A percentile compares a stretch with the other conserved stretches of the same genome.
phyloP scores from a whole-genome alignment of 495 filamentous ascomycete species.

The Daldinia vernicosa region DNA sequence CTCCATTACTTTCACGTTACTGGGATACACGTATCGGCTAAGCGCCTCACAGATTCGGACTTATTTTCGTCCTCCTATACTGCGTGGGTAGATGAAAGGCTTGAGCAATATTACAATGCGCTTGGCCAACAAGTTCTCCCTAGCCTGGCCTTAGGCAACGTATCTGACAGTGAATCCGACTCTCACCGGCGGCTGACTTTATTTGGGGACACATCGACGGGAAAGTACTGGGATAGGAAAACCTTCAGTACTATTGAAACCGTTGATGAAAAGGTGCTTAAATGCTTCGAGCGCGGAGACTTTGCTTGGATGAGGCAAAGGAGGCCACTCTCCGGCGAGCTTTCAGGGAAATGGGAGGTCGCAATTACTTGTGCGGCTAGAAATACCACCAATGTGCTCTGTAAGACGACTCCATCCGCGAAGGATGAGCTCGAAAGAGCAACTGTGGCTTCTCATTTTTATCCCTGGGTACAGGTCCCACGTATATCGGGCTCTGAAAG shows the following conservation, averaged over 20 bases:
- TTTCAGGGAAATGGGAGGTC: neutral
- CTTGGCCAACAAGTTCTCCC: neutral
- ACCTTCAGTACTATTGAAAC: neutral
- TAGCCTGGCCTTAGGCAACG: neutral
- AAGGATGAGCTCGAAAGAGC: neutral
- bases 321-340: neutral
- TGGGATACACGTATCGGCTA: neutral
- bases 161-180: too few species aligned
- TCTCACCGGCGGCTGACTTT: neutral
- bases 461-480: neutral
- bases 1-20: neutral
- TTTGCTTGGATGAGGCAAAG: too few species aligned
- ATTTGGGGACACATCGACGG: neutral
- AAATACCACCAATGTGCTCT: neutral
- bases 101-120: neutral
- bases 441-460: neutral
- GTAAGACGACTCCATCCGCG: neutral
- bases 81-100: neutral
- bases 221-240: neutral
- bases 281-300: neutral
- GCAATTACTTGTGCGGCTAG: neutral
- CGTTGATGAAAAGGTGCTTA: neutral
- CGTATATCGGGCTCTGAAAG: neutral
- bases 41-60: neutral
- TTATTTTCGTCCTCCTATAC: neutral